Conservation (phyloP, 2,329 filamentous ascomycete genomes). For the Aspergillus felis region DNA sequence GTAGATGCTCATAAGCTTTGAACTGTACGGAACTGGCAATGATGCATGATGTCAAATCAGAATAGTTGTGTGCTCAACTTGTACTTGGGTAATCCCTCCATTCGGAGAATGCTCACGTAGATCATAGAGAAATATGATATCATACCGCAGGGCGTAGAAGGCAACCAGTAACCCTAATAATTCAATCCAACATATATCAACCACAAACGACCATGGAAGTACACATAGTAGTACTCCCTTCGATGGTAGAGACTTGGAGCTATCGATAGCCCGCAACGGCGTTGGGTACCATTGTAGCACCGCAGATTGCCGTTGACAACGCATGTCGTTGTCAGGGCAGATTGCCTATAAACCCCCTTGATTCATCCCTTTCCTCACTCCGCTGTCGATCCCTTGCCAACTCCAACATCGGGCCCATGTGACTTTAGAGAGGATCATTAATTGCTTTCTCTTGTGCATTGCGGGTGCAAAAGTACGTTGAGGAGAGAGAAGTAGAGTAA, state of each 20-base stretch:
- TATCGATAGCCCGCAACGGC: not conserved
- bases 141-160: not conserved
- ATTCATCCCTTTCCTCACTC: conserved; percentile 7
- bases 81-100: not conserved
- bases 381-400: conserved; percentile 5
- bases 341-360: conserved; percentile 3
- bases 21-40: not conserved
- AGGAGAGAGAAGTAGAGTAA: not conserved
- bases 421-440: not conserved
- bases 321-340: not conserved
- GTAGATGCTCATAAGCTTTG: not conserved
- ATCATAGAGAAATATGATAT: not conserved
- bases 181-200: not conserved
- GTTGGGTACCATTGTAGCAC: not conserved
- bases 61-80: not conserved
- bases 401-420: not conserved
- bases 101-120: not conserved
- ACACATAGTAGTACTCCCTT: not conserved
- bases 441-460: not conserved
- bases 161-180: not conserved
- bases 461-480: not conserved
- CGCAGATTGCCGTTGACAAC: not conserved
- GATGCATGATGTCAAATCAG: not conserved
- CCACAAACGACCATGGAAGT: too few relatives aligned
- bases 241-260: not conserved